phyloP scores from a whole-genome alignment of 202 grass and related monocot genomes.

The Digitaria exilis region DNA sequence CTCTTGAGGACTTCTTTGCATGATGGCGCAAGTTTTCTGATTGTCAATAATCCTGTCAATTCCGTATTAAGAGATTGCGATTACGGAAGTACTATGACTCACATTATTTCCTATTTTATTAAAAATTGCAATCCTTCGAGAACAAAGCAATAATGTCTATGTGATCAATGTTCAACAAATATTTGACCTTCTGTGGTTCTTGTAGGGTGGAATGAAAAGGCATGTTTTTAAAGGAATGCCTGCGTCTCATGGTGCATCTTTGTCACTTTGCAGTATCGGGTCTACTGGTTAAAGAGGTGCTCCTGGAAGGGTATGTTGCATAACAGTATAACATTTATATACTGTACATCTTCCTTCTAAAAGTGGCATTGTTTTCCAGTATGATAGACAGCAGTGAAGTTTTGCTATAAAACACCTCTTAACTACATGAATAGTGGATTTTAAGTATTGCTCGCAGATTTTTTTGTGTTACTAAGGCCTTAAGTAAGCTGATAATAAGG shows the following conservation, averaged over 20 bases:
- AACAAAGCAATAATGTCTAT: neutral
- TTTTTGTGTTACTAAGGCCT: conserved; percentile 28
- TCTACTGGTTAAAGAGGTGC: too few relatives aligned
- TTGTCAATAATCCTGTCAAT: neutral
- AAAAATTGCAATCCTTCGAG: neutral
- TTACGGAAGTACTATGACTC: conserved; percentile 9
- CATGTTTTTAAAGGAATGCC: too few relatives aligned
- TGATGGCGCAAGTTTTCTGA: neutral
- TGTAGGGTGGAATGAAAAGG: too few relatives aligned
- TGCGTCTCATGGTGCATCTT: too few relatives aligned
- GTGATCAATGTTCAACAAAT: neutral
- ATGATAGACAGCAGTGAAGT: neutral
- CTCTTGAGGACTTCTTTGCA: neutral
- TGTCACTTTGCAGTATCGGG: too few relatives aligned
- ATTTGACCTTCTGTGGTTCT: too few relatives aligned
- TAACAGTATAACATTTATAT: conserved; percentile 20
- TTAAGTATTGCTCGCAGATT: conserved; percentile 7
- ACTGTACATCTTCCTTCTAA: conserved; percentile 21
- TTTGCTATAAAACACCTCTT: conserved; percentile 9
- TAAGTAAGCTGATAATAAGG: neutral
- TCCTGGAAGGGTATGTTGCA: conserved; percentile 80
- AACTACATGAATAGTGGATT: conserved; percentile 11
- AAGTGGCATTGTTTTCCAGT: conserved; percentile 4
- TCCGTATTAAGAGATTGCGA: neutral
- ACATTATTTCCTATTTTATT: conserved; percentile 3